Conservation (phyloP, 148 eudicot genomes). For the Amaranthus palmeri region DNA sequence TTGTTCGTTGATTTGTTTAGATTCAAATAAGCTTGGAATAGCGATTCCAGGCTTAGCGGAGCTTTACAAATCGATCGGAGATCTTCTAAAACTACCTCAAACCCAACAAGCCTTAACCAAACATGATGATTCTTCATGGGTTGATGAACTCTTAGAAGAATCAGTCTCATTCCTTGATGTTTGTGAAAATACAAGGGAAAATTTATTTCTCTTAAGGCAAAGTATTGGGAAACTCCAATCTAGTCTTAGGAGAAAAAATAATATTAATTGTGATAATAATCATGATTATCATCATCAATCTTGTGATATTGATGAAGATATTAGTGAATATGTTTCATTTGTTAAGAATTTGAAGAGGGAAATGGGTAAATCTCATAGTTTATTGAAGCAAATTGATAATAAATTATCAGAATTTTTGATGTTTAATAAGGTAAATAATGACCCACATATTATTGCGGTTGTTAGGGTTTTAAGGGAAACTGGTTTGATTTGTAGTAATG, state of each 20-base stretch:
- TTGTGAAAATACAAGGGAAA: conserved; percentile 36
- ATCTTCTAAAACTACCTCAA: conserved; percentile 36
- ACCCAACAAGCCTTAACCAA: conserved; percentile 39
- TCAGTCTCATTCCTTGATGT: conserved; percentile 43
- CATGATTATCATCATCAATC: too few species aligned
- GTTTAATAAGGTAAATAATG: conserved; percentile 15
- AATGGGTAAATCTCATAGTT: conserved; percentile 20
- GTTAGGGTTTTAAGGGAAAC: conserved; percentile 38
- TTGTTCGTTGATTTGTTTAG: conserved; percentile 19
- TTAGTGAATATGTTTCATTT: conserved; percentile 26
- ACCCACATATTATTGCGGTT: conserved; percentile 29
- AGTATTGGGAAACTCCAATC: conserved; percentile 33
- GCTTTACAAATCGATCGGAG: conserved; percentile 39
- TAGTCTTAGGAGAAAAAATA: conserved; percentile 35
- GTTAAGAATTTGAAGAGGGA: conserved; percentile 38
- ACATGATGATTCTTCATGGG: conserved; percentile 29
- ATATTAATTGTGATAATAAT: not conserved
- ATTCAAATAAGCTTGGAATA: conserved; percentile 27
- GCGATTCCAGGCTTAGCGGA: conserved; percentile 37
- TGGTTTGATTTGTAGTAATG: conserved; percentile 21
- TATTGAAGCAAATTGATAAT: conserved; percentile 34
- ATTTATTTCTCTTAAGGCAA: conserved; percentile 32
- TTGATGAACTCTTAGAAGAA: conserved; percentile 34
- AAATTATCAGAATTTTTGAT: conserved; percentile 10
- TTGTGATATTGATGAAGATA: conserved; percentile 27